Evolutionary conservation across 129 eudicot genomes (phyloP).

Genomic region (Tagetes patula): DNA sequence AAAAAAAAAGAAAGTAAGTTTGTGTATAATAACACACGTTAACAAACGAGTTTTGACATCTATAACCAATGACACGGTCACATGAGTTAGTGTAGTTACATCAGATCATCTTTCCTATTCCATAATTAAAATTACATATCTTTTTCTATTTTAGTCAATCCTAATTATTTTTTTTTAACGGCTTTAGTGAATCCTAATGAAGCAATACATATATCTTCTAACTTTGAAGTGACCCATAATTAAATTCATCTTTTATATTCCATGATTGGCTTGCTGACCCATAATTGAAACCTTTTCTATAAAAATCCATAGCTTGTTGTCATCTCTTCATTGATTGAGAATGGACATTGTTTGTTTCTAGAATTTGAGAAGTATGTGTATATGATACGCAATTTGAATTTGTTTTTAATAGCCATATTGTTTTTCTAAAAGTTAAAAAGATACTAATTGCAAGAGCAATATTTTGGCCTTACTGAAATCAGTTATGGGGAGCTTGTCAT

Average conservation of each 20-base stretch:
- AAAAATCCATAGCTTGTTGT: background rate
- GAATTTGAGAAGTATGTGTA: background rate
- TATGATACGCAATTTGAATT: background rate
- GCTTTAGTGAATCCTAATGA: background rate
- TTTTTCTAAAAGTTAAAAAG: background rate
- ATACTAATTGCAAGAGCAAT: too few relatives aligned
- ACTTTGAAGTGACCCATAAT: slow-evolving; percentile 2
- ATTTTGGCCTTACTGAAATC: too few relatives aligned
- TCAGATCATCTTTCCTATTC: background rate
- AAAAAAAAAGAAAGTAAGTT: too few relatives aligned
- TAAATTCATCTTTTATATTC: background rate
- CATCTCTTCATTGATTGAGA: background rate
- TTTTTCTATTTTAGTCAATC: background rate
- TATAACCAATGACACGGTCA: too few relatives aligned
- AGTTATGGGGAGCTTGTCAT: too few relatives aligned
- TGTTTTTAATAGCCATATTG: background rate
- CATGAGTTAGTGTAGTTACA: too few relatives aligned
- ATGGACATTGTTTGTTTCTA: background rate
- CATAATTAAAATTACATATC: background rate
- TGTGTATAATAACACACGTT: too few relatives aligned
- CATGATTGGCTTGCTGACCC: slow-evolving; percentile 14
- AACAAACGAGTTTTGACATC: too few relatives aligned
- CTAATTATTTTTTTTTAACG: background rate
- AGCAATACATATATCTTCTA: background rate
- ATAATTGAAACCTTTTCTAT: background rate